Percentiles rank a stretch among this genome's conserved stretches.
Conservation (phyloP, 768 basidiomycete species). For the Leccinum uliginosum region DNA sequence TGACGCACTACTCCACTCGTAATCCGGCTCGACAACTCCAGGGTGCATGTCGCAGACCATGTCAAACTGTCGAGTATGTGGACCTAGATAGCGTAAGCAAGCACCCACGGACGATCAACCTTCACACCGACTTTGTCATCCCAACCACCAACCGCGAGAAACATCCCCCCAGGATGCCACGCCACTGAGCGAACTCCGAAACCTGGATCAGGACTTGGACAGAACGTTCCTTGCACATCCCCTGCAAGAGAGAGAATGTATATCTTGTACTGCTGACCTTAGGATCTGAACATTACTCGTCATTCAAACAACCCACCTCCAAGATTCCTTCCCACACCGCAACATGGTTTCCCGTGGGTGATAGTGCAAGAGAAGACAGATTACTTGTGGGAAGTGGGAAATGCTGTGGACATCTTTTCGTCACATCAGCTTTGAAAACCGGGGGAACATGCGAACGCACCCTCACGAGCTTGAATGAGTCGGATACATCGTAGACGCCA, state of each 20-base stretch:
- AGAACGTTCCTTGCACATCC: conserved; percentile 58
- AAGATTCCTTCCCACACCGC: conserved; percentile 82
- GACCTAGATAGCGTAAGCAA: conserved; percentile 41
- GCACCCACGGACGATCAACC: neutral
- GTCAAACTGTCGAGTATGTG: conserved; percentile 71
- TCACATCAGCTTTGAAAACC: conserved; percentile 16
- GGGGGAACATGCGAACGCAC: conserved; percentile 33
- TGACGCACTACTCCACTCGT: conserved; percentile 51
- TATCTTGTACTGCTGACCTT: conserved; percentile 61
- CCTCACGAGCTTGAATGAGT: conserved; percentile 67
- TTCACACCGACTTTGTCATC: conserved; percentile 68
- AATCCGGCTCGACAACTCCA: conserved; percentile 60
- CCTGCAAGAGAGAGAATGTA: conserved; percentile 66
- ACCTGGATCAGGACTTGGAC: conserved; percentile 72
- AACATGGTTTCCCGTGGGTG: conserved; percentile 70
- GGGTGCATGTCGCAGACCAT: conserved; percentile 63
- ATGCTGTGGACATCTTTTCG: conserved; percentile 49
- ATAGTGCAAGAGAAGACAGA: conserved; percentile 66
- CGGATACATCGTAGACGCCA: conserved; percentile 74
- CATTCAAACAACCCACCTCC: conserved; percentile 50
- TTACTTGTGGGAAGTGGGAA: conserved; percentile 76
- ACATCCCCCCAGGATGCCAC: conserved; percentile 87
- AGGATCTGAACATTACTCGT: neutral
- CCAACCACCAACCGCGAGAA: conserved; percentile 80
- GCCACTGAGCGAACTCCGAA: conserved; percentile 73